Conservation (phyloP, 2,329 filamentous ascomycete species). For the Sporothrix globosa region DNA sequence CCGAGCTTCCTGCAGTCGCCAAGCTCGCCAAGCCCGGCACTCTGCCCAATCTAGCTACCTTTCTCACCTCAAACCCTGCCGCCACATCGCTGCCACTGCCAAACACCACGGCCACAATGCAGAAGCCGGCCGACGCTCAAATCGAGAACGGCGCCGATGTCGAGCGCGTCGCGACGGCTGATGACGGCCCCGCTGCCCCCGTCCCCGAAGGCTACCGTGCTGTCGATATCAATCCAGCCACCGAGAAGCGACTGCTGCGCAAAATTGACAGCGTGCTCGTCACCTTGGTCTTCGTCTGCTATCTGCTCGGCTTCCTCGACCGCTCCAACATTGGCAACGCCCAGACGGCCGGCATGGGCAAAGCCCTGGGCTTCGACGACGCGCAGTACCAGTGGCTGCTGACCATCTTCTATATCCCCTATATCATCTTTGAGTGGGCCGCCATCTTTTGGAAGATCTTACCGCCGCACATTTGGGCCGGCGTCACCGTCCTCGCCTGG, state of each 20-base stretch:
- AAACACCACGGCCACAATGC: constrained; percentile 10
- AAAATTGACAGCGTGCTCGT: constrained; percentile 45
- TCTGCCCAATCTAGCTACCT: background rate
- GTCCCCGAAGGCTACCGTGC: constrained; percentile 28
- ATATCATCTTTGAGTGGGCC: constrained; percentile 50
- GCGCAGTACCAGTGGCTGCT: constrained; percentile 50
- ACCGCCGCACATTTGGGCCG: constrained; percentile 44
- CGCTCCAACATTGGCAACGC: constrained; percentile 40
- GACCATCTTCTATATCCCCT: constrained; percentile 52
- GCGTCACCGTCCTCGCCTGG: constrained; percentile 40
- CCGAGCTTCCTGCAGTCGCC: background rate
- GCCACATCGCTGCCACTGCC: background rate
- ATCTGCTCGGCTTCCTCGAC: constrained; percentile 39
- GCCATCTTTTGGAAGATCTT: constrained; percentile 50
- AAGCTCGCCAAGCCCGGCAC: constrained; percentile 15
- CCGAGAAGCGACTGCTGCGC: constrained; percentile 43
- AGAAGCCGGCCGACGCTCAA: constrained; percentile 25
- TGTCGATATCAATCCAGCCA: constrained; percentile 39
- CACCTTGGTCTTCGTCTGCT: constrained; percentile 42
- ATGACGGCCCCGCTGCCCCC: background rate
- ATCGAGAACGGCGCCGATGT: constrained; percentile 14
- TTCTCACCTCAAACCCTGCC: too few species aligned
- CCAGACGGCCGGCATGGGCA: constrained; percentile 39
- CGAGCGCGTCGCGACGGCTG: background rate
- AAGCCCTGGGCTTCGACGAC: constrained; percentile 46